A percentile compares a stretch with the other conserved stretches of the same genome.
Evolutionary conservation across 306 rosid species (phyloP).

Genomic region (Gastrolobium villosum): DNA sequence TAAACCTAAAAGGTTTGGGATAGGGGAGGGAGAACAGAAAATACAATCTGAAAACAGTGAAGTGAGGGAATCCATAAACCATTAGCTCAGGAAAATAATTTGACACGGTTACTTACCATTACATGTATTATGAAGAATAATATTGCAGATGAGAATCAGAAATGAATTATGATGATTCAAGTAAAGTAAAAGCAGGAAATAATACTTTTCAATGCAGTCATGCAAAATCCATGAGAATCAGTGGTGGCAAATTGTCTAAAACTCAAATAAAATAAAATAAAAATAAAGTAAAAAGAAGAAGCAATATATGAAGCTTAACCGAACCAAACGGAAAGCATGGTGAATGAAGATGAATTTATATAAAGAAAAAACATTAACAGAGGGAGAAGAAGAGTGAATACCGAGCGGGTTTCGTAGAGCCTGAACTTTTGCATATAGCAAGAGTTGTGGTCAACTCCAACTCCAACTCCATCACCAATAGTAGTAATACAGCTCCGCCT

Average conservation of each 20-base stretch:
- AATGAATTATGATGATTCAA: slow-evolving; percentile 10
- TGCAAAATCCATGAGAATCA: slow-evolving; percentile 23
- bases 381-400: slow-evolving; percentile 32
- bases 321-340: too few species aligned
- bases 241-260: not conserved
- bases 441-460: slow-evolving; percentile 57
- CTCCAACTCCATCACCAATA: slow-evolving; percentile 16
- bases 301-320: too few species aligned
- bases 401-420: slow-evolving; percentile 96
- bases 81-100: slow-evolving; percentile 35
- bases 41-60: slow-evolving; percentile 11
- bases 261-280: too few species aligned
- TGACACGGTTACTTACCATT: not conserved
- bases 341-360: not conserved
- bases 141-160: not conserved
- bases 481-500: too few species aligned
- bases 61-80: slow-evolving; percentile 8
- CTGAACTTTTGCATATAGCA: slow-evolving; percentile 88
- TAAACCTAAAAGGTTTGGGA: not conserved
- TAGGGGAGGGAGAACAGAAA: not conserved
- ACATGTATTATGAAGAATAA: slow-evolving; percentile 39
- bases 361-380: not conserved
- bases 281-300: too few species aligned
- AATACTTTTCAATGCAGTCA: slow-evolving; percentile 5
- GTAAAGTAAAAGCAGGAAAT: slow-evolving; percentile 34